Percentiles rank a stretch among this genome's conserved stretches.
Conservation (phyloP, 768 basidiomycete genomes). For the Coprinellus micaceus region DNA sequence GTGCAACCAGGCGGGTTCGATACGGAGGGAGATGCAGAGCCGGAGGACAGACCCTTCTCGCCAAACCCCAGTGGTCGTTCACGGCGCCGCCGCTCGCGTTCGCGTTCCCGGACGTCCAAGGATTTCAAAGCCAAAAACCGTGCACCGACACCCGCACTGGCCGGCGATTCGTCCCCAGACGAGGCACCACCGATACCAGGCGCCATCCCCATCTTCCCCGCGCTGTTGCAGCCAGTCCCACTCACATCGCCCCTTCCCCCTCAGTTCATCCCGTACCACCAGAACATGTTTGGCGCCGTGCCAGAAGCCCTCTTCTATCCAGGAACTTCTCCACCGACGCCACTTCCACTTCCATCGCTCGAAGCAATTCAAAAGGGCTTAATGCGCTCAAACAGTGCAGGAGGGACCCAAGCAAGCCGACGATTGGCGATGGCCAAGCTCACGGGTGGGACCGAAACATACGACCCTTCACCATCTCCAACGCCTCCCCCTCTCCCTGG, state of each 20-base stretch:
- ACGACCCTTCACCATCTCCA: slow-evolving; percentile 60
- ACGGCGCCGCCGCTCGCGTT: slow-evolving; percentile 75
- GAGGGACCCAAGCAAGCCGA: slow-evolving; percentile 61
- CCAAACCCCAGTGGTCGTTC: slow-evolving; percentile 51
- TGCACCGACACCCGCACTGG: slow-evolving; percentile 37
- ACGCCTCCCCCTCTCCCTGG: slow-evolving; percentile 39
- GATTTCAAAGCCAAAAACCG: slow-evolving; percentile 65
- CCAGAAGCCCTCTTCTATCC: slow-evolving; percentile 59
- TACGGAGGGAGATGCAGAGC: slow-evolving; percentile 35
- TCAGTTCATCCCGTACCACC: slow-evolving; percentile 42
- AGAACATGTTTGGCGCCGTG: slow-evolving; percentile 46
- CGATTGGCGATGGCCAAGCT: slow-evolving; percentile 82
- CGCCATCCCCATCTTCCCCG: slow-evolving; percentile 33
- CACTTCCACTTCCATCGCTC: slow-evolving; percentile 63
- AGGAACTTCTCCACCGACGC: slow-evolving; percentile 57
- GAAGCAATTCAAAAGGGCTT: slow-evolving; percentile 77
- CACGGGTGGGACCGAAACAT: slow-evolving; percentile 68
- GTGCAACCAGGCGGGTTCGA: slow-evolving; percentile 21
- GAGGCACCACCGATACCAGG: slow-evolving; percentile 41
- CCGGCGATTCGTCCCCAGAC: slow-evolving; percentile 73
- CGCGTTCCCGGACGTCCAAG: slow-evolving; percentile 71
- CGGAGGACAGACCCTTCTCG: slow-evolving; percentile 38
- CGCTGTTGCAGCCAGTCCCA: slow-evolving; percentile 45
- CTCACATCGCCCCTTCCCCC: slow-evolving; percentile 45
- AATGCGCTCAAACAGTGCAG: slow-evolving; percentile 90